Conservation (phyloP, 2,329 filamentous ascomycete genomes). For the Calonectria pauciramosa region DNA sequence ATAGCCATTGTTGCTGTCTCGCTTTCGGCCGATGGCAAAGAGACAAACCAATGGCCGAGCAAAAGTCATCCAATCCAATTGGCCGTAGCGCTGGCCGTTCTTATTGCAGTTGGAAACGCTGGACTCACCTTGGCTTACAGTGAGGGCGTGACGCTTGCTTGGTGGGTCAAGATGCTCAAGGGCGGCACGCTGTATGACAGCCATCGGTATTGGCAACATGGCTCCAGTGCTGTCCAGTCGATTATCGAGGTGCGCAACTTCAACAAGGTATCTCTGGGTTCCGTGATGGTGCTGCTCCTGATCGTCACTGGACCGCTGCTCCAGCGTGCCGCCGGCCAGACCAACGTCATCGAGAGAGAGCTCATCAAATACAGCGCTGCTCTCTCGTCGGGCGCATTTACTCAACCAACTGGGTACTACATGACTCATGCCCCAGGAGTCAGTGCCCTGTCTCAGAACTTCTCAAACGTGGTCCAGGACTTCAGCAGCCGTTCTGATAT, state of each 20-base stretch:
- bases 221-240: constrained; percentile 9
- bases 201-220: constrained; percentile 22
- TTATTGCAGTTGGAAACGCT: constrained; percentile 15
- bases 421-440: constrained; percentile 6
- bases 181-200: constrained; percentile 14
- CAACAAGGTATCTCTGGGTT: constrained; percentile 19
- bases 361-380: background rate
- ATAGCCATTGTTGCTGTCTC: background rate
- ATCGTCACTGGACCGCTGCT: constrained; percentile 4
- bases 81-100: constrained; percentile 15
- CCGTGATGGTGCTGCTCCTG: background rate
- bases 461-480: constrained; percentile 15
- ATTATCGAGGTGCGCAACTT: constrained; percentile 6
- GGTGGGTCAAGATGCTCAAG: constrained; percentile 27
- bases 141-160: constrained; percentile 19
- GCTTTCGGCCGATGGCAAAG: constrained; percentile 6
- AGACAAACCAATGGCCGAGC: constrained; percentile 13
- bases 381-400: background rate
- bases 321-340: constrained; percentile 8
- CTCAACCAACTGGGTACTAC: constrained; percentile 19
- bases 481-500: background rate
- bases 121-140: constrained; percentile 10
- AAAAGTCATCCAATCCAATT: constrained; percentile 3
- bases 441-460: constrained; percentile 9
- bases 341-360: background rate